phyloP scores from a whole-genome alignment of 768 basidiomycete genomes.

The Pleurotus djamor region DNA sequence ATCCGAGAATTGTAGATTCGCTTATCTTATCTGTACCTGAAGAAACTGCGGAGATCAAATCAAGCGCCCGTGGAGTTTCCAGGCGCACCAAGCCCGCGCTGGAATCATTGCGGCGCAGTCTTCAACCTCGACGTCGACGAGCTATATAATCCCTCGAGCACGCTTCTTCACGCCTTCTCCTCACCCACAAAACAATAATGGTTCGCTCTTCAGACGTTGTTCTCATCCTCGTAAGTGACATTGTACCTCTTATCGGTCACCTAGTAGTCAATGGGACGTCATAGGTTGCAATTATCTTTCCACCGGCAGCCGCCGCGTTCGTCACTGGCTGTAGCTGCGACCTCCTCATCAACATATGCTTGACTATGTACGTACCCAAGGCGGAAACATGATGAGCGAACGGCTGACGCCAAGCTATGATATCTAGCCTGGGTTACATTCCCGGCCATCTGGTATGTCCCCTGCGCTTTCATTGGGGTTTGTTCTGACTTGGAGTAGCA shows the following conservation, averaged over 20 bases:
- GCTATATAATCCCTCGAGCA: neutral
- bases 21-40: too few species aligned
- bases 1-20: too few species aligned
- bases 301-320: constrained; percentile 76
- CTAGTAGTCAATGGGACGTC: neutral
- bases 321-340: constrained; percentile 85
- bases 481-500: constrained; percentile 35
- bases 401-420: neutral
- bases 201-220: constrained; percentile 71
- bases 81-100: too few species aligned
- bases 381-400: neutral
- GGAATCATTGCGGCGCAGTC: neutral
- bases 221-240: constrained; percentile 65
- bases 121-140: neutral
- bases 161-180: neutral
- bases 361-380: constrained; percentile 59
- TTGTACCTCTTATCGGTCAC: too few species aligned
- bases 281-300: constrained; percentile 78
- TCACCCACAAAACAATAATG: constrained; percentile 26
- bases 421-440: constrained; percentile 67
- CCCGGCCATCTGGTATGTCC: constrained; percentile 51
- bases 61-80: too few species aligned
- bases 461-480: too few species aligned
- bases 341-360: constrained; percentile 77
- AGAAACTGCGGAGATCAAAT: too few species aligned